Percentiles rank a stretch among this genome's conserved stretches.
Conservation (phyloP, 129 eudicot genomes). For the Helichrysum umbraculigerum region DNA sequence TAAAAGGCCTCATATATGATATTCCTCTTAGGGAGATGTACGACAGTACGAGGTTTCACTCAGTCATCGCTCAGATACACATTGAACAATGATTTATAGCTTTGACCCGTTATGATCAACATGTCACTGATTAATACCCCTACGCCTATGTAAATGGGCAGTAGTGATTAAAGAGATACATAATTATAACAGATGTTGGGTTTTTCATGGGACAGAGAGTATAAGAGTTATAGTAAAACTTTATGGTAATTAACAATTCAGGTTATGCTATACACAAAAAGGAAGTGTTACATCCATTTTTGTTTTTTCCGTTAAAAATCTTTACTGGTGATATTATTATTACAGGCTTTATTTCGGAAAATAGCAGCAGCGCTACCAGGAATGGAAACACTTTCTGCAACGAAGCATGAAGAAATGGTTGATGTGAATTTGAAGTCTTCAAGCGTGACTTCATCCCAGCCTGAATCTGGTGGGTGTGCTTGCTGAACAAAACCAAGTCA, state of each 20-base stretch:
- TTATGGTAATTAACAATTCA: background rate
- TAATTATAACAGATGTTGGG: background rate
- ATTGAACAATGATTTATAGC: background rate
- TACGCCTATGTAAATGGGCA: background rate
- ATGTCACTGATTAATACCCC: background rate
- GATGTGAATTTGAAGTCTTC: constrained; percentile 60
- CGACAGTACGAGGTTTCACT: background rate
- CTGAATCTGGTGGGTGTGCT: constrained; percentile 50
- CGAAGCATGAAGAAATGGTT: constrained; percentile 67
- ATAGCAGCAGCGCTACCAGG: constrained; percentile 73
- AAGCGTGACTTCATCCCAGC: constrained; percentile 32
- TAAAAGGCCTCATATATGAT: background rate
- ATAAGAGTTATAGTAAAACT: background rate
- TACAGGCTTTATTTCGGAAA: constrained; percentile 59
- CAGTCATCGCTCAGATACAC: background rate
- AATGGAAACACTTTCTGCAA: constrained; percentile 66
- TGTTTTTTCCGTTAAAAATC: background rate
- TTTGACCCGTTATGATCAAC: background rate
- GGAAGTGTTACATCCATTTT: background rate
- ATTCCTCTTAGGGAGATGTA: background rate
- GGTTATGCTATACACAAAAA: background rate
- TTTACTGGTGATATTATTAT: background rate
- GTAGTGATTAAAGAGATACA: background rate
- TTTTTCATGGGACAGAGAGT: background rate
- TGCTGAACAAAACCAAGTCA: constrained; percentile 24